Base-by-base conservation (phyloP, 139 green algal genomes). In the Mesostigma viride region DNA sequence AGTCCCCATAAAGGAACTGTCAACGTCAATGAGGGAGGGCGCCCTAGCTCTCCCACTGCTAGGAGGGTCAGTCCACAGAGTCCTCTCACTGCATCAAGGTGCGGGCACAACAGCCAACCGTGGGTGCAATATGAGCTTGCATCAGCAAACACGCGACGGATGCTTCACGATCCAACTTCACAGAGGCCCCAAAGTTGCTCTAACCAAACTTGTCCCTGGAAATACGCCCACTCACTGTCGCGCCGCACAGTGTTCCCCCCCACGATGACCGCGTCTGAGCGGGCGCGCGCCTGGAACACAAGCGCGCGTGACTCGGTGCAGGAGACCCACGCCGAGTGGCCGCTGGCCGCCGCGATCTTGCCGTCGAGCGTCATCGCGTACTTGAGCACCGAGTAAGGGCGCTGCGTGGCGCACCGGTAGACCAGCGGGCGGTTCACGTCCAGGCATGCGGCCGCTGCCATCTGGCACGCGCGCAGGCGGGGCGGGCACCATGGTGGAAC, bases 361-460 rank as follows among this genome's bases (percentile, higher is more conserved):
- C 92, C 94, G 66, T 99, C 94, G 35, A 97, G 69, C 3, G 94
- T 99, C 94, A 99, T 99, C 2, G 94, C 94, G 71, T 99, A 99
- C 76, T 96, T 98, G 36, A 95, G 82, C 31, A 95, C 69, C 26
- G 78, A 82, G 48, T 88, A 76, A 0, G 94, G 94, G 32, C 79
- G 65, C 1, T 81, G 62, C n/a, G 84, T 84, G 3, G 75, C 84
- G 1, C 83, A 87, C 24, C 87, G 68, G 76, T 96, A 91, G 30
- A 98, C 70, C 46, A 97, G 75, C 26, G 87, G 68, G 75, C 83
- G 88, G 69, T 97, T 98, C 2, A 78, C 87, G 1, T 31, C 0
- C 35, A 91, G 73, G 68, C 88, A 93, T 0, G 79, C 79, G 1
- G 66, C 35, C 64, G 88, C 40, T 0, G 81, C 74, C 0, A 70